Percentiles rank a stretch among this genome's conserved stretches.
These are phyloP conservation scores for Cystofilobasidium capitatum DNA, from an alignment of 768 basidiomycete species.

Conservation along the genomic window DNA sequence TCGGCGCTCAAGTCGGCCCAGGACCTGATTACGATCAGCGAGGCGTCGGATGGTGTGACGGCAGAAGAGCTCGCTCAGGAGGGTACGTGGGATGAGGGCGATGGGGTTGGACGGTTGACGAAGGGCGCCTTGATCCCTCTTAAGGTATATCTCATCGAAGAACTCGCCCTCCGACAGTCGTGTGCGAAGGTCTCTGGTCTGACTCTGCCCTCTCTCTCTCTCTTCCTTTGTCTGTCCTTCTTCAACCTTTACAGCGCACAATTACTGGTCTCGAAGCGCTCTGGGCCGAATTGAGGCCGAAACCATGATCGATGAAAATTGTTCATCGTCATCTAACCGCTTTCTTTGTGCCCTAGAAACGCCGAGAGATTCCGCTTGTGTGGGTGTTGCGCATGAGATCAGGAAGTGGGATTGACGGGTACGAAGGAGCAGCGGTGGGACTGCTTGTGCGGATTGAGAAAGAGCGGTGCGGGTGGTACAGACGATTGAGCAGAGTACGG, in stretches of 20 bases:
- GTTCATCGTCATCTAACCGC: too few species aligned
- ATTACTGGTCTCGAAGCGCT: conserved; percentile 14
- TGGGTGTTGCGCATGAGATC: too few species aligned
- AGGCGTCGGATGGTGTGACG: not conserved
- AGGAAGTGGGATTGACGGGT: too few species aligned
- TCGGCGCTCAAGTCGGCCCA: not conserved
- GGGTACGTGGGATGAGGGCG: conserved; percentile 17
- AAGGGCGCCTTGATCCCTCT: conserved; percentile 18
- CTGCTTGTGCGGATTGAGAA: too few species aligned
- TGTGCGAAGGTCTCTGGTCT: too few species aligned
- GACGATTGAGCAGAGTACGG: too few species aligned
- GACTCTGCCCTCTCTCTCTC: not conserved
- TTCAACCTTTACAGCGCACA: conserved; percentile 15
- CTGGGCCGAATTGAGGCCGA: not conserved
- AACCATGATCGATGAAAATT: not conserved
- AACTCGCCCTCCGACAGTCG: too few species aligned
- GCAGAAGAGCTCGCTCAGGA: not conserved
- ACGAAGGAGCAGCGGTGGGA: too few species aligned
- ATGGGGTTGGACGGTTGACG: conserved; percentile 19
- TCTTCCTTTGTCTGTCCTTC: not conserved
- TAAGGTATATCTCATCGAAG: not conserved
- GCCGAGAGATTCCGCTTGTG: too few species aligned
- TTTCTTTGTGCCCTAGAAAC: too few species aligned
- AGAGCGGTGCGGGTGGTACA: too few species aligned
- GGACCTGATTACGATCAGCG: conserved; percentile 13